These are phyloP conservation scores for Phytophthora citricola DNA, from an alignment of 352 stramenopile genomes.

Conservation along the genomic window DNA sequence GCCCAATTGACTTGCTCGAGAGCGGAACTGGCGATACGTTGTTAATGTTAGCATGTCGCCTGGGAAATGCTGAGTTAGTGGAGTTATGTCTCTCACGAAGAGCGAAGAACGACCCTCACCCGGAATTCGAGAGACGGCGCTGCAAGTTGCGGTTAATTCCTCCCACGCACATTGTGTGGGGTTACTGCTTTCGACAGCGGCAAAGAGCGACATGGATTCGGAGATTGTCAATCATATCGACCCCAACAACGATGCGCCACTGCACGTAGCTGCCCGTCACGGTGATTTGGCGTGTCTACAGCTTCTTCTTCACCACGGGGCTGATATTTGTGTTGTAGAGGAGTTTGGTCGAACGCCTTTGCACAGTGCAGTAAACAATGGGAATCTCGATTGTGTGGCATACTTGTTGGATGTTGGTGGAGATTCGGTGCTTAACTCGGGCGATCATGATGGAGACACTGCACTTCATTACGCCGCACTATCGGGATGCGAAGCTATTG, in stretches of 20 bases:
- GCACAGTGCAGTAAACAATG: constrained; percentile 72
- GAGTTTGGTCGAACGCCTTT: constrained; percentile 83
- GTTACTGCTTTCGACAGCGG: constrained; percentile 72
- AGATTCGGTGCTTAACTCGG: constrained; percentile 82
- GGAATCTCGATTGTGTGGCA: constrained; percentile 70
- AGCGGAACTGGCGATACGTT: constrained; percentile 76
- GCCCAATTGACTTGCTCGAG: constrained; percentile 80
- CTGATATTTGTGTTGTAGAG: constrained; percentile 85
- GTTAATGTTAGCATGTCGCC: constrained; percentile 78
- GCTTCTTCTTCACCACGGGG: constrained; percentile 78
- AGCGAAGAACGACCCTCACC: constrained; percentile 88
- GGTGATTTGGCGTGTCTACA: constrained; percentile 79
- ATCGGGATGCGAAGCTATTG: constrained; percentile 65
- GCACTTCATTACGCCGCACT: constrained; percentile 77
- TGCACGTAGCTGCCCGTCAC: constrained; percentile 76
- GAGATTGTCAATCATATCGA: constrained; percentile 91
- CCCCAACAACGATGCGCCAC: constrained; percentile 76
- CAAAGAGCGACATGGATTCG: constrained; percentile 87
- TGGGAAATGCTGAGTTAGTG: constrained; percentile 66
- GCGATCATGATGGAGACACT: constrained; percentile 79
- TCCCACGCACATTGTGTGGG: constrained; percentile 64
- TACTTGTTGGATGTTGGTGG: constrained; percentile 88
- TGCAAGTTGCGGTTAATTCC: constrained; percentile 78
- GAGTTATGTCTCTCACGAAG: constrained; percentile 76
- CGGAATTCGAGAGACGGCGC: constrained; percentile 83